Base-by-base conservation (phyloP, 2,329 filamentous ascomycete species). In the Lachnellula arida region DNA sequence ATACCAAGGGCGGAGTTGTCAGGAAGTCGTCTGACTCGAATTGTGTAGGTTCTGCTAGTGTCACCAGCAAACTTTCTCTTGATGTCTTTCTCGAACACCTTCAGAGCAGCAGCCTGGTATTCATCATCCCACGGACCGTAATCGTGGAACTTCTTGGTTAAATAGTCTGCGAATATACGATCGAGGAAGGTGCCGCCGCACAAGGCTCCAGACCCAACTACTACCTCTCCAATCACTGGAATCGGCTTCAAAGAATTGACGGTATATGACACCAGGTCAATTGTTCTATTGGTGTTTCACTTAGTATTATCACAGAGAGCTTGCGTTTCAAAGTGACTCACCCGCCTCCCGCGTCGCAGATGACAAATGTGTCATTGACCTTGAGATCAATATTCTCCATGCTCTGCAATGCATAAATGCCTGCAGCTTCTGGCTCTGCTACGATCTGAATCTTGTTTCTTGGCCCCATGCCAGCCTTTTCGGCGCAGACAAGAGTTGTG, bases 1-100 rank as follows among this genome's bases (percentile, higher is more conserved):
- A 83, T 70, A 55, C 70, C 68, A 59, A 74, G 75, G 2, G 67
- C 72, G 62, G 48, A 66, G 65, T 69, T 78, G 58, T 56, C 70
- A 60, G 58, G 71, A 49, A 69, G 71, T 55, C 66, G 76, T 54
- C 51, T 46, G 58, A 74, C 25, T 55, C 46, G 69, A 64, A 66
- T 78, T 56, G 56, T 40, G 37, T 40, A 40, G 63, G 56, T 69
- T 75, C 68, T 6, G 64, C 70, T 17, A 17, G 2, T 19, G 7
- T 50, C 40, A 23, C 35, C 19, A 11, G 46, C 42, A 48, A 55
- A 58, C 17, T 60, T 22, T 37, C 44, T 49, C 44, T 60, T 60
- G 51, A 56, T 49, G 4, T 43, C 25, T 9, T 56, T 54, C 17
- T 67, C 63, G n/a, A 64, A 65, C 4, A 54, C 46, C 7, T 61